Conservation (phyloP, 345 rosid species). For the Microcos paniculata region DNA sequence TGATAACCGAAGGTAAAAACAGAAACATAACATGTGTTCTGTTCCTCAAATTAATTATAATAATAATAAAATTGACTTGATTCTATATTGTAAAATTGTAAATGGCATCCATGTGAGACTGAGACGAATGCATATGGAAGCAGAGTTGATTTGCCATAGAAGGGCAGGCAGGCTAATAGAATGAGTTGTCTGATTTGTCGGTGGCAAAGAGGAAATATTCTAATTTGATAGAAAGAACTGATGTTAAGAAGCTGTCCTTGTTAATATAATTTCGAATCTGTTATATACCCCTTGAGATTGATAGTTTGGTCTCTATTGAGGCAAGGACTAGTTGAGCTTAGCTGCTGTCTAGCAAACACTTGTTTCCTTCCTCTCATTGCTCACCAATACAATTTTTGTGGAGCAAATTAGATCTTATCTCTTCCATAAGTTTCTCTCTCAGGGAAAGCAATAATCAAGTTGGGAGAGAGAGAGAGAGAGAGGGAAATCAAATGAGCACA, state of each 20-base stretch:
- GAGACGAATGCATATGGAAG: not conserved
- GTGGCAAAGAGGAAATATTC: not conserved
- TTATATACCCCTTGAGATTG: conserved; percentile 16
- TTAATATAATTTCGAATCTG: not conserved
- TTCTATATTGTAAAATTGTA: not conserved
- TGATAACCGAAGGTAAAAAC: not conserved
- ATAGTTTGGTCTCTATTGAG: conserved; percentile 31
- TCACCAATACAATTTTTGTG: conserved; percentile 40
- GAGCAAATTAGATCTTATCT: conserved; percentile 50
- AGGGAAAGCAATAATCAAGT: not conserved
- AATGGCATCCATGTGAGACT: not conserved
- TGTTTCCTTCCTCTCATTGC: not conserved
- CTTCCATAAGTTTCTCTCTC: conserved; percentile 15
- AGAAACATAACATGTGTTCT: not conserved
- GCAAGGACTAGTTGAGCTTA: conserved; percentile 27
- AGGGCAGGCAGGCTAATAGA: not conserved
- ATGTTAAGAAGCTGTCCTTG: not conserved
- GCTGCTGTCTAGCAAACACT: conserved; percentile 24
- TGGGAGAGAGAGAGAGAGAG: not conserved
- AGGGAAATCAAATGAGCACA: not conserved
- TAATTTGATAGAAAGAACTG: not conserved
- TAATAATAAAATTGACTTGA: not conserved
- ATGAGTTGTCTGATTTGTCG: not conserved
- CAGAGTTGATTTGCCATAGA: not conserved
- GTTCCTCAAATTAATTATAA: not conserved